Evolutionary conservation across 345 rosid species (phyloP).

Genomic region (Citrus mangshanensis): DNA sequence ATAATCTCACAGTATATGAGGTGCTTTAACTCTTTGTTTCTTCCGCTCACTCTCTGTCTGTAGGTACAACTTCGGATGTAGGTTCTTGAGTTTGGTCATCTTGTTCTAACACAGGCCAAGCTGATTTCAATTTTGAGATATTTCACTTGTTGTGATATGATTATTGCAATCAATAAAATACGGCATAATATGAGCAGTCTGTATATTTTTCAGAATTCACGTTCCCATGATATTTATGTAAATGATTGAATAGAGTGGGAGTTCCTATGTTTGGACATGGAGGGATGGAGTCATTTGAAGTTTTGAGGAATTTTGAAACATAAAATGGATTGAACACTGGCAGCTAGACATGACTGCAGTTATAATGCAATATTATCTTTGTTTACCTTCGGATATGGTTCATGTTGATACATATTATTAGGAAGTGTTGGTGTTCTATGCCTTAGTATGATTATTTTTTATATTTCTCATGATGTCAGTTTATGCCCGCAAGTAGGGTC

Average conservation of each 20-base stretch:
- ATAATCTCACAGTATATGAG: background rate
- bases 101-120: background rate
- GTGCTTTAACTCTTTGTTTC: background rate
- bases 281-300: background rate
- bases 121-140: background rate
- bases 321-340: background rate
- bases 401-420: background rate
- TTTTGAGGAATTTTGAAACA: slow-evolving; percentile 8
- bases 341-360: background rate
- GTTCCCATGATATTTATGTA: background rate
- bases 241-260: background rate
- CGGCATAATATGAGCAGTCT: background rate
- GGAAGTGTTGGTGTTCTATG: background rate
- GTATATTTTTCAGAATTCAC: background rate
- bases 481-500: background rate
- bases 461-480: background rate
- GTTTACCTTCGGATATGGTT: background rate
- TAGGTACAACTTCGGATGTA: slow-evolving; percentile 80
- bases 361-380: background rate
- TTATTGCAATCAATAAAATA: background rate
- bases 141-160: background rate
- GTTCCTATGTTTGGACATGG: background rate
- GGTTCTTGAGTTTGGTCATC: background rate
- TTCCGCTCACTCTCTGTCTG: background rate
- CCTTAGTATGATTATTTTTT: background rate